Evolutionary conservation across 768 basidiomycete species (phyloP), one percentile per base, ranked within the genome.

Genomic region (Termitomyces sp.): DNA sequence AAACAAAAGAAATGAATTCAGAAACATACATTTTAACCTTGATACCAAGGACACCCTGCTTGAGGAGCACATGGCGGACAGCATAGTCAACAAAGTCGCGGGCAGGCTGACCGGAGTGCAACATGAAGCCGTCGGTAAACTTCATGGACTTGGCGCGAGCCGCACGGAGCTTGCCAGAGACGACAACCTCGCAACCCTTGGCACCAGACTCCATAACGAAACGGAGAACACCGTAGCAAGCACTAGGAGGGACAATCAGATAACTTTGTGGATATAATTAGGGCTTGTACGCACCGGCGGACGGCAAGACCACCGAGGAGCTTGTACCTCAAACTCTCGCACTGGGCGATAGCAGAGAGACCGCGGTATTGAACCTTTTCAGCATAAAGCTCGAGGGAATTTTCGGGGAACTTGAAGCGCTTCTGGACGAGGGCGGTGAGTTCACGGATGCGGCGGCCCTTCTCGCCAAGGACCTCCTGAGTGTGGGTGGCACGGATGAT

Each of bases 91-190:
- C 95, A 68, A 95, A 99, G 73, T 99, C 97, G 55, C 87, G 82
- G 49, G 87, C 89, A 65, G 97, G 97, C 79, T 99, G 97, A 86
- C 95, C 95, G 62, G 96, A 97, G 83, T 94, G 92, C 70, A 94
- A 92, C 92, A 94, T 94, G 89, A 98, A 98, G 55, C 97, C 97
- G 70, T 99, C 97, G 71, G 95, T 98, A 81, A 99, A 98, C 79
- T 99, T 99, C 97, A 99, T 99, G 20, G 94, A 92, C 80, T 99
- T 99, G 70, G 97, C 97, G 84, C 96, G 95, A 64, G 97, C 97
- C 64, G 96, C 97, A 73, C 97, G 94, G 71, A 99, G 93, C 78
- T 99, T 99, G 72, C 97, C 97, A 63, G 96, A 98, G 64, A 99
- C 95, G 71, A 98, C 93, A 63, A 99, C 97, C 77, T 99, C 97